Conservation (phyloP, 73 alveolate genomes). For the Vitrella brassicaformis region DNA sequence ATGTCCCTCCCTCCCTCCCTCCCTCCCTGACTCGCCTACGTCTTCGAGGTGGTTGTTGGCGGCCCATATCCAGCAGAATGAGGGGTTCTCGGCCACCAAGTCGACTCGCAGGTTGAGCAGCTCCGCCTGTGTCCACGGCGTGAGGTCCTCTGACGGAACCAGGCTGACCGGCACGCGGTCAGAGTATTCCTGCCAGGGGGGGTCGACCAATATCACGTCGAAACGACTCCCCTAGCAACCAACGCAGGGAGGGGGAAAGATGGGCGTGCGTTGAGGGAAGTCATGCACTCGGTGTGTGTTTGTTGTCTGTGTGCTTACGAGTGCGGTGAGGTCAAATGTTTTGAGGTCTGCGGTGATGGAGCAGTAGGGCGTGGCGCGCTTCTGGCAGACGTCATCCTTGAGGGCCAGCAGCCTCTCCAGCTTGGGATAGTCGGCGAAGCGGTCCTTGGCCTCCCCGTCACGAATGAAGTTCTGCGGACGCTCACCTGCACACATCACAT, state of each 20-base stretch:
- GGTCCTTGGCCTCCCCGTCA: background rate
- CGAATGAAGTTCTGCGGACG: background rate
- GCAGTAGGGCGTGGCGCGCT: conserved; percentile 34
- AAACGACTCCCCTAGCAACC: conserved; percentile 65
- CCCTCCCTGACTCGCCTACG: background rate
- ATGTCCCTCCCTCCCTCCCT: conserved; percentile 51
- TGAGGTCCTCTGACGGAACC: conserved; percentile 40
- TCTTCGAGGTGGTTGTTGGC: too few species aligned
- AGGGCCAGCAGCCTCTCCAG: background rate
- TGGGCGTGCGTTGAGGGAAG: too few species aligned
- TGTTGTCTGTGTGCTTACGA: too few species aligned
- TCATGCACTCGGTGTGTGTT: too few species aligned
- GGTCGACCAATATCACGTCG: conserved; percentile 86
- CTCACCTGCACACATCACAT: background rate
- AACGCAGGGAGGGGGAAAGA: background rate
- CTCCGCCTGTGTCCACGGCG: conserved; percentile 86
- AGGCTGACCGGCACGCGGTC: conserved; percentile 36
- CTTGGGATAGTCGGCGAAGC: background rate
- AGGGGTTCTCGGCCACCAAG: conserved; percentile 69
- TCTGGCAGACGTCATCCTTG: conserved; percentile 22
- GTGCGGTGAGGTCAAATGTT: background rate
- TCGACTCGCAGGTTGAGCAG: conserved; percentile 66
- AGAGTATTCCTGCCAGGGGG: conserved; percentile 81
- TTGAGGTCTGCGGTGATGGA: conserved; percentile 20
- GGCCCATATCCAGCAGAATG: conserved; percentile 72